phyloP scores from a whole-genome alignment of 2,329 filamentous ascomycete species.

The Pseudogymnoascus sp. region DNA sequence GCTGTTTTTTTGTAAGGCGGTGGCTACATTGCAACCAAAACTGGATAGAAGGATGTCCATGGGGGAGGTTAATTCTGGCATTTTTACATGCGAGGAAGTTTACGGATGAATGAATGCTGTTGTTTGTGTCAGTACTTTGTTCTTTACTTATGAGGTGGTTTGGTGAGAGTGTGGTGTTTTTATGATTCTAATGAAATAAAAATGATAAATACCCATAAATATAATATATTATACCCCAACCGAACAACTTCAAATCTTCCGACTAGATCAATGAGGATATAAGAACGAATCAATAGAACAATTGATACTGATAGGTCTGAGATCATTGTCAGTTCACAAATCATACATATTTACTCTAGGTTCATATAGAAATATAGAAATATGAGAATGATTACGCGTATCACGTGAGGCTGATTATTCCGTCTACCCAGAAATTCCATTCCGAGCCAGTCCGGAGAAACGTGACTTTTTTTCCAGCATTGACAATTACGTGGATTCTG shows the following conservation, averaged over 20 bases:
- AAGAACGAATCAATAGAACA: not conserved
- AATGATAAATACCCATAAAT: not conserved
- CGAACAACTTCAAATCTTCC: not conserved
- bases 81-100: not conserved
- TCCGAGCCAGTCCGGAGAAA: conserved; percentile 6
- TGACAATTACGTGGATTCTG: conserved; percentile 1
- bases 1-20: conserved; percentile 3
- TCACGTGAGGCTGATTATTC: not conserved
- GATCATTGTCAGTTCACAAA: not conserved
- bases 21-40: not conserved
- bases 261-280: not conserved
- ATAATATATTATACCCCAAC: not conserved
- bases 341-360: not conserved
- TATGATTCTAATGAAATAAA: not conserved
- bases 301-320: not conserved
- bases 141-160: not conserved
- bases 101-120: not conserved
- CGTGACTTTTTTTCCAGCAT: conserved; percentile 7
- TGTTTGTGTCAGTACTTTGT: not conserved
- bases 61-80: not conserved
- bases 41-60: not conserved
- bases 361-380: not conserved
- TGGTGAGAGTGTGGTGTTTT: not conserved
- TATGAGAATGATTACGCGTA: not conserved
- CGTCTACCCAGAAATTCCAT: not conserved